Evolutionary conservation across 2,329 filamentous ascomycete species (phyloP), one percentile per base, ranked within the genome.

Genomic region (Colletotrichum sp.): DNA sequence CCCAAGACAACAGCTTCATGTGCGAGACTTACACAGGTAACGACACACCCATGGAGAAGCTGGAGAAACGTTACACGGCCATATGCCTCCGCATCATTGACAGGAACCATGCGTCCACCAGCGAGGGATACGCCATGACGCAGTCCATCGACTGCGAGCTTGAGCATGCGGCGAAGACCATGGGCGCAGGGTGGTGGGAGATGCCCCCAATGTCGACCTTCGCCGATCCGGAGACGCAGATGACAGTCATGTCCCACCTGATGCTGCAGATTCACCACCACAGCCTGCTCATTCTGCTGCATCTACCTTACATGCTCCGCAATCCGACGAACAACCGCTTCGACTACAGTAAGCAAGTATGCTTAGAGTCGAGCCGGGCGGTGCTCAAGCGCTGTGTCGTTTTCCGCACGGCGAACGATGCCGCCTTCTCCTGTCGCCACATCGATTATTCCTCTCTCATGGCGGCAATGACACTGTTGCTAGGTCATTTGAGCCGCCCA

Each of bases 241-340:
- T 79, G n/a, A 70, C 79, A 30, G 77, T 81, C 4, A 71, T 83
- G 39, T 75, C 81, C 7, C 83, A 84, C 7, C 78, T 88, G 8
- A 86, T 89, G 79, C 80, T 87, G 8, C 90, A 92, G 73, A 84
- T 91, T 62, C 84, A 86, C 4, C 88, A 91, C 76, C 87, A 88
- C 78, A 86, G 88, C 39, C 84, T 91, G 5, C 81, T 91, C 9
- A 86, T 89, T 39, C 85, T 89, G 10, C 85, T 92, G 0, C 90
- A 92, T 75, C 84, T 92, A 2, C 90, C 90, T 0, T 91, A 89
- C 76, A 88, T 92, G 81, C 84, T 91, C 13, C 85, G 84, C 28
- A 81, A 85, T 44, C 79, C 83, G 2, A 78, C 81, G 24, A 84
- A 85, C 21, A 81, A 82, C 8, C 84, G 84, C 18, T 87, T 87